Evolutionary conservation across 1,284 basidiomycete genomes (phyloP).

Genomic region (Ceratobasidium papillatum): DNA sequence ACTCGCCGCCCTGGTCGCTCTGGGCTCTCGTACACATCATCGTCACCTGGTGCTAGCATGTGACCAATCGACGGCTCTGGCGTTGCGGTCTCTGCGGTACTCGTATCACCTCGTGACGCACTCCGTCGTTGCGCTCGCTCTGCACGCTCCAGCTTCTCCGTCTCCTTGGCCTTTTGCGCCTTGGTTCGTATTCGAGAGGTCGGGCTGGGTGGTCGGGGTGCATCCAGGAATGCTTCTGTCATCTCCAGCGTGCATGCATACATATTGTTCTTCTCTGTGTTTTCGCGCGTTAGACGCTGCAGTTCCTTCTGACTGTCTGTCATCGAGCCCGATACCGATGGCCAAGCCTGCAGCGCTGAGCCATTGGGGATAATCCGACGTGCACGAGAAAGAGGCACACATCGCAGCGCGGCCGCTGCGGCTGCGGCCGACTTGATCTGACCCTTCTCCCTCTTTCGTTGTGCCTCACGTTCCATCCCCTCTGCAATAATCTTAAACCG

Average conservation of each 20-base stretch:
- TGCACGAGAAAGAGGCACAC: constrained; percentile 14
- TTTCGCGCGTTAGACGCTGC: constrained; percentile 14
- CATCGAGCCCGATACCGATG: background rate
- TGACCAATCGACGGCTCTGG: background rate
- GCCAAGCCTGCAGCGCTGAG: constrained; percentile 12
- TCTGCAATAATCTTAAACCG: constrained; percentile 25
- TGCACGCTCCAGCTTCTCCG: constrained; percentile 16
- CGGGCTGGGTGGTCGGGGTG: constrained; percentile 39
- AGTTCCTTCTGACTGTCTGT: constrained; percentile 30
- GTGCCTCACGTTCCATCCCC: constrained; percentile 17
- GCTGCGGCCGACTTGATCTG: constrained; percentile 54
- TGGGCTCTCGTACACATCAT: background rate
- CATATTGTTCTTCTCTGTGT: constrained; percentile 22
- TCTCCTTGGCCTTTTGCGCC: constrained; percentile 40
- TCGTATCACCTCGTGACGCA: constrained; percentile 11
- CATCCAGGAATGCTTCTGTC: constrained; percentile 1
- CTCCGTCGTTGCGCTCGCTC: constrained; percentile 39
- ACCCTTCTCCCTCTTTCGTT: constrained; percentile 22
- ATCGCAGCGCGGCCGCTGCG: constrained; percentile 46
- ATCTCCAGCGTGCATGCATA: constrained; percentile 17
- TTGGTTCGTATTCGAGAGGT: constrained; percentile 38
- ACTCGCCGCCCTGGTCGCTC: constrained; percentile 14
- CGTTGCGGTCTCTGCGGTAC: background rate
- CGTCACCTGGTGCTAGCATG: constrained; percentile 17
- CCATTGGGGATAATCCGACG: constrained; percentile 26